Evolutionary conservation across 2,329 filamentous ascomycete genomes (phyloP).

Genomic region (Ilyonectria sp.): DNA sequence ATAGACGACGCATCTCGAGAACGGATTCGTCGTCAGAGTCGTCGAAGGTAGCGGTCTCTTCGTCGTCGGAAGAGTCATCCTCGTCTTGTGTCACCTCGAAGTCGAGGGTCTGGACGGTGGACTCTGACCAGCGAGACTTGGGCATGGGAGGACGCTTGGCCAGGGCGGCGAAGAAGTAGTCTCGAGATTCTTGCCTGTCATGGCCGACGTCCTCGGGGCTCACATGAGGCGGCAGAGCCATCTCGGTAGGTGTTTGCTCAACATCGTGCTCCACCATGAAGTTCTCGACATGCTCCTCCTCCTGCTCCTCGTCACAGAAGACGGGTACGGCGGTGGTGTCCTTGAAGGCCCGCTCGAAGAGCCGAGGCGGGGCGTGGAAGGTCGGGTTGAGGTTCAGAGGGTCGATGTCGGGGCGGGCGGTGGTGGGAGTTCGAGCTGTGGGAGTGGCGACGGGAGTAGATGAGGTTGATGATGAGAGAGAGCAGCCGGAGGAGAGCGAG

Average conservation of each 20-base stretch:
- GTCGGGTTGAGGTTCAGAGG: slow-evolving; percentile 55
- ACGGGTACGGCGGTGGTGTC: slow-evolving; percentile 47
- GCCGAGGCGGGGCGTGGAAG: slow-evolving; percentile 54
- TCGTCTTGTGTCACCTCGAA: slow-evolving; percentile 42
- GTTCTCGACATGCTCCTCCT: slow-evolving; percentile 41
- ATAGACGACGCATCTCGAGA: slow-evolving; percentile 47
- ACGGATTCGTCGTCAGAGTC: slow-evolving; percentile 43
- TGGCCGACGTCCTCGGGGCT: slow-evolving; percentile 45
- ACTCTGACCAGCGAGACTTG: slow-evolving; percentile 60
- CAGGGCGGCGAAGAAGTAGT: slow-evolving; percentile 54
- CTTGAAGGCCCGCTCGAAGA: slow-evolving; percentile 55
- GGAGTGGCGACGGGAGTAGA: slow-evolving; percentile 44
- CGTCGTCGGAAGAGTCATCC: slow-evolving; percentile 37
- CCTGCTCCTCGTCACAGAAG: slow-evolving; percentile 45
- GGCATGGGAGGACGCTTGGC: slow-evolving; percentile 51
- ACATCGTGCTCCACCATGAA: slow-evolving; percentile 44
- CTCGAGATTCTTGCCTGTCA: slow-evolving; percentile 46
- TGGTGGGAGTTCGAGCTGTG: slow-evolving; percentile 42
- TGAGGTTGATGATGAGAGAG: slow-evolving; percentile 52
- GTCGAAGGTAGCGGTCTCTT: slow-evolving; percentile 43
- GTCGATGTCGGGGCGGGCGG: slow-evolving; percentile 49
- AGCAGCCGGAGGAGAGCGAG: slow-evolving; percentile 56
- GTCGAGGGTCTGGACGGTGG: slow-evolving; percentile 54
- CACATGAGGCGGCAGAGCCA: slow-evolving; percentile 51
- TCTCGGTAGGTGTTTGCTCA: slow-evolving; percentile 45